Evolutionary conservation across 805 yeast species (phyloP).

Genomic region (Candida caryicola): DNA sequence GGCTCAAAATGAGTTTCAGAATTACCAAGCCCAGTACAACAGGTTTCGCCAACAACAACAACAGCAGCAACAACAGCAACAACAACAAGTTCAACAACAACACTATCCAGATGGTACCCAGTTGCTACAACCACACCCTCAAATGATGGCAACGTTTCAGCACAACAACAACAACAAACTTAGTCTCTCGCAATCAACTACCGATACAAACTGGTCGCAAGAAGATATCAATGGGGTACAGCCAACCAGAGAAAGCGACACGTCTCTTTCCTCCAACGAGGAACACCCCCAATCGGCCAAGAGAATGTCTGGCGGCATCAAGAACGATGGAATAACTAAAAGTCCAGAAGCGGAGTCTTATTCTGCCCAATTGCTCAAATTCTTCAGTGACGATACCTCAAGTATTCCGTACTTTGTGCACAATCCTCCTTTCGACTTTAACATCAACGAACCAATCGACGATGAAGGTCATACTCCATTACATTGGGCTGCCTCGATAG

Average conservation of each 20-base stretch:
- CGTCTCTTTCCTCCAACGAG: slow-evolving; percentile 35
- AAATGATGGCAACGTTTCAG: slow-evolving; percentile 17
- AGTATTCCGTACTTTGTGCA: slow-evolving; percentile 62
- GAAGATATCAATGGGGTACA: slow-evolving; percentile 24
- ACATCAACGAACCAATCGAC: slow-evolving; percentile 77
- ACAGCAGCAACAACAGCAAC: slow-evolving; percentile 11
- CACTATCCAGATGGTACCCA: slow-evolving; percentile 2
- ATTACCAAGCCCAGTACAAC: slow-evolving; percentile 19
- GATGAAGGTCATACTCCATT: slow-evolving; percentile 92
- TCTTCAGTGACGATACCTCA: slow-evolving; percentile 42
- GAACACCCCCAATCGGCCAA: slow-evolving; percentile 8
- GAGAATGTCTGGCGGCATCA: background rate
- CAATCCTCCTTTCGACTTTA: slow-evolving; percentile 62
- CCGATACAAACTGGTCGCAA: slow-evolving; percentile 46
- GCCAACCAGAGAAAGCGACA: slow-evolving; percentile 36
- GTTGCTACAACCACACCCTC: slow-evolving; percentile 13
- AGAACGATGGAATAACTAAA: background rate
- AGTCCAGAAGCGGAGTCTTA: slow-evolving; percentile 44
- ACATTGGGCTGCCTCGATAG: slow-evolving; percentile 98
- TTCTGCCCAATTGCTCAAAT: slow-evolving; percentile 38
- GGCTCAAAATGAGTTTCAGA: slow-evolving; percentile 21
- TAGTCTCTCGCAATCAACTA: slow-evolving; percentile 34
- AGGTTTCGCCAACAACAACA: slow-evolving; percentile 27
- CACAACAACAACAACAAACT: slow-evolving; percentile 11
- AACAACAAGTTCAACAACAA: slow-evolving; percentile 11